Conservation (phyloP, 352 stramenopile species). For the Phytophthora vignae region DNA sequence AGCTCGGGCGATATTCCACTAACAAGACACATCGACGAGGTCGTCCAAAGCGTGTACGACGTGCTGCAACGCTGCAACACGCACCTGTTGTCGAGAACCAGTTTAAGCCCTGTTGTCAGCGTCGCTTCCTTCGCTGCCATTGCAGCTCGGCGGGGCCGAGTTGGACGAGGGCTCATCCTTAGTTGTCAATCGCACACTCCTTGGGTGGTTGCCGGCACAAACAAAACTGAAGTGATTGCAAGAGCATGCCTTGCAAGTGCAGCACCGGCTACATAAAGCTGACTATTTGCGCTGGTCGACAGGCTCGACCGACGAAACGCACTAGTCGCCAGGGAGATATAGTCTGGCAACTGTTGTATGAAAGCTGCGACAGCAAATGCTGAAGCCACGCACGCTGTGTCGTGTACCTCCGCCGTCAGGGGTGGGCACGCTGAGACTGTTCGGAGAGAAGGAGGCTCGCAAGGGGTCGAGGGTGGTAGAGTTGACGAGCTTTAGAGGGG, state of each 20-base stretch:
- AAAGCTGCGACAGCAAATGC: not conserved
- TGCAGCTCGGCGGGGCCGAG: not conserved
- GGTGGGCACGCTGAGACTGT: too few relatives aligned
- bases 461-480: too few relatives aligned
- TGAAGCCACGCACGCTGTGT: slow-evolving; percentile 2
- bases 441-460: too few relatives aligned
- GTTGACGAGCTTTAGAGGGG: too few relatives aligned
- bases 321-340: slow-evolving; percentile 10
- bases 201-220: slow-evolving; percentile 13
- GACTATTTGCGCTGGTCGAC: slow-evolving; percentile 7
- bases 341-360: not conserved
- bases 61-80: slow-evolving; percentile 30
- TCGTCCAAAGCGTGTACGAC: slow-evolving; percentile 36
- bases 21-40: slow-evolving; percentile 36
- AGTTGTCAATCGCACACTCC: not conserved
- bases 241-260: not conserved
- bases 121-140: slow-evolving; percentile 21
- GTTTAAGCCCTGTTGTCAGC: slow-evolving; percentile 31
- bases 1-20: slow-evolving; percentile 39
- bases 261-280: slow-evolving; percentile 11
- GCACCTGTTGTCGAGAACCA: slow-evolving; percentile 29
- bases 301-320: slow-evolving; percentile 30
- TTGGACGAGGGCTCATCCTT: slow-evolving; percentile 8
- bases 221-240: slow-evolving; percentile 9
- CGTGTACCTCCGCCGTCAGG: too few relatives aligned